Conservation (phyloP, 108 stramenopile genomes). For the Skeletonema menzelii region DNA sequence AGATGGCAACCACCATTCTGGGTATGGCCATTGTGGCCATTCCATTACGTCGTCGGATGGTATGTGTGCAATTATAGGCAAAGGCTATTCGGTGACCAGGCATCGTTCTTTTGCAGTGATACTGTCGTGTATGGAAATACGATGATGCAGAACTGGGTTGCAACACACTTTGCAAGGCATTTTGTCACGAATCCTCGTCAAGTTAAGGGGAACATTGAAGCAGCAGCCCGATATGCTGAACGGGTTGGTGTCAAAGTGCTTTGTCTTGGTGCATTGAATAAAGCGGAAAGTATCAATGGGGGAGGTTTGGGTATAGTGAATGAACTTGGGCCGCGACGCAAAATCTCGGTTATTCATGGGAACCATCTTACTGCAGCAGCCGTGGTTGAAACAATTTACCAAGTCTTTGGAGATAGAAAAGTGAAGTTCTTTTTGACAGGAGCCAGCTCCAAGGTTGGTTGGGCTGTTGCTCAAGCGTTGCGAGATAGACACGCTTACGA, state of each 20-base stretch:
- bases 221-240: slow-evolving; percentile 57
- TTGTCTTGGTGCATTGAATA: slow-evolving; percentile 62
- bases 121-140: slow-evolving; percentile 33
- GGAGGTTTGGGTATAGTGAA: slow-evolving; percentile 52
- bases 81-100: slow-evolving; percentile 44
- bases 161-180: slow-evolving; percentile 57
- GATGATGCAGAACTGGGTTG: slow-evolving; percentile 50
- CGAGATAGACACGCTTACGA: slow-evolving; percentile 44
- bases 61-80: slow-evolving; percentile 51
- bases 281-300: slow-evolving; percentile 66
- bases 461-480: slow-evolving; percentile 57
- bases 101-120: slow-evolving; percentile 56
- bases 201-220: slow-evolving; percentile 51
- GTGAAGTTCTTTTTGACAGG: slow-evolving; percentile 54
- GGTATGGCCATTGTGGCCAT: slow-evolving; percentile 46
- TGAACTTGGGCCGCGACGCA: slow-evolving; percentile 42
- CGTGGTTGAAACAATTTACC: slow-evolving; percentile 49
- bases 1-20: slow-evolving; percentile 50
- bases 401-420: slow-evolving; percentile 28
- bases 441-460: slow-evolving; percentile 62
- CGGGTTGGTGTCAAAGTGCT: slow-evolving; percentile 51
- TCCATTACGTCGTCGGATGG: slow-evolving; percentile 50
- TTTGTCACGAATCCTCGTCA: slow-evolving; percentile 41
- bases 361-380: slow-evolving; percentile 63
- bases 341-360: slow-evolving; percentile 56